A percentile compares a stretch with the other conserved stretches of the same genome.
Evolutionary conservation across 345 rosid genomes (phyloP).

Genomic region (Murraya koenigii): DNA sequence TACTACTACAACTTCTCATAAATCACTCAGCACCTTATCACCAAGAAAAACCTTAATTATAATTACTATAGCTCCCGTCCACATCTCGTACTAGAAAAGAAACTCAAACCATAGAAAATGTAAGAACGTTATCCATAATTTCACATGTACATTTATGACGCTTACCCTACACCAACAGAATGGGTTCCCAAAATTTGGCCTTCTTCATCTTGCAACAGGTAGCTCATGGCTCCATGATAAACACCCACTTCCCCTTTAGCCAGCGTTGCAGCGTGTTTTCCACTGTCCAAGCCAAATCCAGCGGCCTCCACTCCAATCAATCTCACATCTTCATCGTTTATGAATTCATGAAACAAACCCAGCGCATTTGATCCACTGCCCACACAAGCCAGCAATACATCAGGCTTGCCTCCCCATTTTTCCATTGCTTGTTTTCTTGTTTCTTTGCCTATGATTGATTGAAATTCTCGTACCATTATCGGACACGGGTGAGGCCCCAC

Average conservation of each 20-base stretch:
- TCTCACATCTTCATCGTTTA: conserved; percentile 58
- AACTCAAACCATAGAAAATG: no score
- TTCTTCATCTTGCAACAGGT: conserved; percentile 69
- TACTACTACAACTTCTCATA: no score
- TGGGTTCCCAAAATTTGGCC: conserved; percentile 66
- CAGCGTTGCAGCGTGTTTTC: conserved; percentile 75
- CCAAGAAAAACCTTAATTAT: no score
- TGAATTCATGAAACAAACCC: conserved; percentile 77
- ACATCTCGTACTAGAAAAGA: no score
- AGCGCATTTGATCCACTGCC: conserved; percentile 88
- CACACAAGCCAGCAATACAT: conserved; percentile 72
- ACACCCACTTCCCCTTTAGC: conserved; percentile 77
- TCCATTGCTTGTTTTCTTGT: conserved; percentile 74
- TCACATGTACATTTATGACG: not conserved
- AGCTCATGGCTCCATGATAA: conserved; percentile 82
- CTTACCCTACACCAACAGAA: conserved; percentile 69
- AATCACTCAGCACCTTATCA: no score
- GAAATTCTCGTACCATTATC: conserved; percentile 75
- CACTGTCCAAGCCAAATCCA: conserved; percentile 76
- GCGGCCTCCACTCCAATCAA: conserved; percentile 83
- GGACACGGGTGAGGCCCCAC: conserved; percentile 94
- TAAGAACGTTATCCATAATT: no score
- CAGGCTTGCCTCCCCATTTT: conserved; percentile 88
- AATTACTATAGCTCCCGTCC: no score
- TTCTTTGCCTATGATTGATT: conserved; percentile 80